Evolutionary conservation across 306 rosid genomes (phyloP).

Genomic region (Rosa chinensis): DNA sequence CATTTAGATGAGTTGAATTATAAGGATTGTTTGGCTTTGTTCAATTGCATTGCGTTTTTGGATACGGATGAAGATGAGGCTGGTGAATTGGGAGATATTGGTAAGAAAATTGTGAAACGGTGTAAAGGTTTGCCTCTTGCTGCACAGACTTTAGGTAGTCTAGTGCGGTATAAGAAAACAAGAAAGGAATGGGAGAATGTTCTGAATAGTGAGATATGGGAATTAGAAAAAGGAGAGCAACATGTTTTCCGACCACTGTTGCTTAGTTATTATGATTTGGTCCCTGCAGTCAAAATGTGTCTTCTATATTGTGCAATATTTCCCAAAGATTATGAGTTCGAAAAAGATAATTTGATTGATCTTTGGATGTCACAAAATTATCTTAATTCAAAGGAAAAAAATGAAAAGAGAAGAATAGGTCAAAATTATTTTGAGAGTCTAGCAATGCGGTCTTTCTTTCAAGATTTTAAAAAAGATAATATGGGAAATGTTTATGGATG

Average conservation of each 20-base stretch:
- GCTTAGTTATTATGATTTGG: conserved; percentile 24
- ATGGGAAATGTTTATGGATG: neutral
- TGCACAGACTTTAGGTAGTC: conserved; percentile 19
- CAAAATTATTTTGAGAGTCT: neutral
- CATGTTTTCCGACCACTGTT: conserved; percentile 16
- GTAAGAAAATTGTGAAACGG: conserved; percentile 7
- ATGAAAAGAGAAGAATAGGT: neutral
- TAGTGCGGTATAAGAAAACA: neutral
- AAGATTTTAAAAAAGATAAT: neutral
- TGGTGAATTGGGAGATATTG: neutral
- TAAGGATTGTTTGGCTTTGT: too few species aligned
- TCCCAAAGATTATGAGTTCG: conserved; percentile 11
- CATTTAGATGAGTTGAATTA: too few species aligned
- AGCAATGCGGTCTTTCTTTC: neutral
- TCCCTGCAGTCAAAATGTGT: neutral
- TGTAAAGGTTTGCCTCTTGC: conserved; percentile 25
- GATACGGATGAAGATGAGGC: too few species aligned
- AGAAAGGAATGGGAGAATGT: conserved; percentile 1
- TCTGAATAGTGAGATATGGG: conserved; percentile 16
- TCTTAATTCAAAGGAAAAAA: neutral
- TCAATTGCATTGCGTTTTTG: too few species aligned
- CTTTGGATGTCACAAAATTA: conserved; percentile 18
- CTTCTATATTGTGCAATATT: conserved; percentile 11
- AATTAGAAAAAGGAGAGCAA: neutral
- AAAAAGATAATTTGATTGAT: neutral